phyloP scores from a whole-genome alignment of 495 filamentous ascomycete genomes.

The Trichocladium uniseriatum region DNA sequence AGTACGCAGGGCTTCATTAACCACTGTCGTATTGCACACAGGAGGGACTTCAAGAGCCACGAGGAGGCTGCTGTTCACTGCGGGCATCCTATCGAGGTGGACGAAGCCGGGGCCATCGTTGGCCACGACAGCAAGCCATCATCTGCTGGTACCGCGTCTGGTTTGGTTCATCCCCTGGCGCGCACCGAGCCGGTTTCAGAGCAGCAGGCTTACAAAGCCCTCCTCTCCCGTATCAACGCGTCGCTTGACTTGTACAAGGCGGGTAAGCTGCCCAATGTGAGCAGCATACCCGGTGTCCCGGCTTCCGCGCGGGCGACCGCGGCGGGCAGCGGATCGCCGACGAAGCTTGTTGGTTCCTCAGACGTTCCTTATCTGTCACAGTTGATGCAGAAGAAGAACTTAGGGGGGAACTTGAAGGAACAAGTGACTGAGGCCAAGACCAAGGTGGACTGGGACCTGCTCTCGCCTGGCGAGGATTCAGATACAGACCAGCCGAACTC shows the following conservation, averaged over 20 bases:
- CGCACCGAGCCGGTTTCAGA: constrained; percentile 48
- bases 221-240: constrained; percentile 38
- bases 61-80: constrained; percentile 87
- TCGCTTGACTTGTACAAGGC: constrained; percentile 38
- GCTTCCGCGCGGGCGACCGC: background rate
- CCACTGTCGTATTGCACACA: constrained; percentile 92
- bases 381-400: constrained; percentile 55
- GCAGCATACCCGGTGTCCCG: constrained; percentile 28
- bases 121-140: constrained; percentile 42
- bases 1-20: constrained; percentile 98
- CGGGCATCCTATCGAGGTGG: constrained; percentile 68
- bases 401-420: constrained; percentile 52
- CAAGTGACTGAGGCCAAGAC: constrained; percentile 50
- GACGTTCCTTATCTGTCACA: constrained; percentile 70
- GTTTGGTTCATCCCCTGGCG: constrained; percentile 62
- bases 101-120: constrained; percentile 48
- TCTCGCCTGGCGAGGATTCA: constrained; percentile 42
- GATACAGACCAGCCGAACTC: constrained; percentile 28
- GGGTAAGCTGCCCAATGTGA: constrained; percentile 38
- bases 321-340: constrained; percentile 10
- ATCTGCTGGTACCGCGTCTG: constrained; percentile 23
- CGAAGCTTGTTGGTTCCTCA: constrained; percentile 49
- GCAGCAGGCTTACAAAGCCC: constrained; percentile 42
- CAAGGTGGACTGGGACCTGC: constrained; percentile 43
- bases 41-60: constrained; percentile 83